Base-by-base conservation (phyloP, 2,329 filamentous ascomycete species). In the Cladosporium oxysporum region DNA sequence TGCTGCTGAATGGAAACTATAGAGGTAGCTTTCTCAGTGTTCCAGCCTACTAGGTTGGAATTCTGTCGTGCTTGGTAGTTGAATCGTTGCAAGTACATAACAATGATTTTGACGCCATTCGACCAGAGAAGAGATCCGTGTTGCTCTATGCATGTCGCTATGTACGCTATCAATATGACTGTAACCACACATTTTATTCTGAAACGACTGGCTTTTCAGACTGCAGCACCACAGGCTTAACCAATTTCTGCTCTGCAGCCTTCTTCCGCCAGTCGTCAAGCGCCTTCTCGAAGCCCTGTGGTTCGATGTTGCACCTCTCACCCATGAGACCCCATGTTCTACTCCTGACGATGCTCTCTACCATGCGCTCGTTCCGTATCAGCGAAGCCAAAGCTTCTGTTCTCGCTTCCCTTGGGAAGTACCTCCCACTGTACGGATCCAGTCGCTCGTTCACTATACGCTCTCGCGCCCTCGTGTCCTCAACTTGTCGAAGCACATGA, bases 351-450 rank as follows among this genome's bases (percentile, higher is more conserved):
- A 96, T 95, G 65, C 83, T 84, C 79, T 96, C 92, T 18, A 96
- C 87, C 47, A 86, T 86, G 73, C 87, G 85, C 80, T 96, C 92
- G 75, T 91, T 90, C 71, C 90, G 84, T 66, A 96, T 81, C 62
- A 93, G 76, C 50, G 83, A 84, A 11, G 92, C 93, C 67, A 99
- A 77, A 58, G 85, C 86, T 79, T 97, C 91, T 0, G 93, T 95
- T 69, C 93, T 84, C 16, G 91, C 84, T 79, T 98, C 93, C 61
- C 83, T 81, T 0, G 91, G 88, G 71, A 94, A 94, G 76, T 92
- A 96, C 28, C 94, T 83, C 7, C 84, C 90, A 11, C 91, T 93
- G 76, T 99, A 99, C 1, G 95, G 95, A 80, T 99, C 95, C 66
- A 97, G 77, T 65, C 95, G 83, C 79, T 98, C 95, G 76, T 98